Conservation (phyloP, 1,139 yeast genomes). For the Saccharomyces pastorianus region DNA sequence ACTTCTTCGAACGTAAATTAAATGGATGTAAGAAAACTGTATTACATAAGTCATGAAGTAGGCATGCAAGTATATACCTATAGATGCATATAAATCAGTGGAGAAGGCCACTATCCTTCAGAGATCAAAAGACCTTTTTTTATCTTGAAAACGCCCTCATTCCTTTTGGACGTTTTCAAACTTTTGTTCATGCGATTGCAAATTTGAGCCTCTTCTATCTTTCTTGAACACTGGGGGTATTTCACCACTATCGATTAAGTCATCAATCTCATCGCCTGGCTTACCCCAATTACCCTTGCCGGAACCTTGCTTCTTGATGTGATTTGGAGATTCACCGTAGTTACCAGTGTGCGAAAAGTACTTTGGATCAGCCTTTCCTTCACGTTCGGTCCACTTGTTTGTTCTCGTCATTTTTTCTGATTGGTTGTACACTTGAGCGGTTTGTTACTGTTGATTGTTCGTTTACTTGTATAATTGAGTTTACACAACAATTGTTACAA, state of each 20-base stretch:
- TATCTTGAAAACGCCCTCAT: background rate
- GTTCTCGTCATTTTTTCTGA: conserved; percentile 66
- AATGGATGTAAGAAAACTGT: background rate
- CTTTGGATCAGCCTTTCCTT: conserved; percentile 51
- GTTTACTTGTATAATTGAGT: background rate
- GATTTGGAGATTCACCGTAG: conserved; percentile 58
- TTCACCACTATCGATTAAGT: conserved; percentile 38
- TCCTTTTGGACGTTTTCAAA: conserved; percentile 27
- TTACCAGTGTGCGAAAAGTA: conserved; percentile 74
- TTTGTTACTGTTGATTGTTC: background rate
- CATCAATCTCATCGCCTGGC: conserved; percentile 58
- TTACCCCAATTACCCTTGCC: conserved; percentile 76
- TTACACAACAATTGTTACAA: background rate
- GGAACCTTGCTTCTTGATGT: conserved; percentile 76
- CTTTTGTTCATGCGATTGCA: conserved; percentile 34
- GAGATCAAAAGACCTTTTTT: background rate
- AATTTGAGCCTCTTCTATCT: conserved; percentile 40
- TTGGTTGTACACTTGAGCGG: conserved; percentile 2
- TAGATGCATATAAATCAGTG: conserved; percentile 1
- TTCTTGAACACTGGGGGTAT: conserved; percentile 37
- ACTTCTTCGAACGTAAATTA: background rate
- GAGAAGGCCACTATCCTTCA: background rate
- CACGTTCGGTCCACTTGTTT: conserved; percentile 66
- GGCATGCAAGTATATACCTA: conserved; percentile 4
- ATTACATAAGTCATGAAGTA: conserved; percentile 1